These are phyloP conservation scores for Purshia tridentata DNA, from an alignment of 306 rosid genomes.

Conservation along the genomic window DNA sequence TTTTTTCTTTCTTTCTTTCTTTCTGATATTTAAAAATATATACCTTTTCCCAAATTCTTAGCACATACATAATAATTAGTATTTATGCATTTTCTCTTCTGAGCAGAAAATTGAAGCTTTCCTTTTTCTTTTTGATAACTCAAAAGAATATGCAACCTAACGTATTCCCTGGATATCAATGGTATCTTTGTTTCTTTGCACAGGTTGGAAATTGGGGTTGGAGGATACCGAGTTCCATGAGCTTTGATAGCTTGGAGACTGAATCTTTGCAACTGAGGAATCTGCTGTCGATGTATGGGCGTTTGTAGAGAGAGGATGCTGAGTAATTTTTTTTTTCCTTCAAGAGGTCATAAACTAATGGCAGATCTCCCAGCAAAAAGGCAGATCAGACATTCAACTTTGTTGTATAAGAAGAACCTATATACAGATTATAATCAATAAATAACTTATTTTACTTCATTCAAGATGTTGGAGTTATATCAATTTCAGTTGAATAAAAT, in stretches of 20 bases:
- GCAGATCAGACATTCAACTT: too few relatives aligned
- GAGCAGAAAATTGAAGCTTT: background rate
- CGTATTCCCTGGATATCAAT: background rate
- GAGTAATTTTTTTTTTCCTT: background rate
- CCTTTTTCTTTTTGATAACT: too few relatives aligned
- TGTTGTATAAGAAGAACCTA: background rate
- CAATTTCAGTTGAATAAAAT: background rate
- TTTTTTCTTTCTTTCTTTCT: background rate
- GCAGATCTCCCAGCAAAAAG: background rate
- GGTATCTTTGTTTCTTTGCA: background rate
- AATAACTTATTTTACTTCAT: background rate
- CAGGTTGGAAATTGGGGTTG: slow-evolving; percentile 97
- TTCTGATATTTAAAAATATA: background rate
- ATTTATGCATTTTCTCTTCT: background rate
- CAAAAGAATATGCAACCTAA: background rate
- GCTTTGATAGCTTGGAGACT: slow-evolving; percentile 65
- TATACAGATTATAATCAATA: background rate
- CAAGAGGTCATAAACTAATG: background rate
- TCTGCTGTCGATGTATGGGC: slow-evolving; percentile 65
- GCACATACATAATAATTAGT: background rate
- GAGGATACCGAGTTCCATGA: slow-evolving; percentile 64
- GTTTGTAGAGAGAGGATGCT: slow-evolving; percentile 44
- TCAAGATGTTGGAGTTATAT: background rate
- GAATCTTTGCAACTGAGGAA: slow-evolving; percentile 64
- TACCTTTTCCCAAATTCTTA: background rate